Evolutionary conservation across 2,329 filamentous ascomycete genomes (phyloP).

Genomic region (Paecilomyces fulvus): DNA sequence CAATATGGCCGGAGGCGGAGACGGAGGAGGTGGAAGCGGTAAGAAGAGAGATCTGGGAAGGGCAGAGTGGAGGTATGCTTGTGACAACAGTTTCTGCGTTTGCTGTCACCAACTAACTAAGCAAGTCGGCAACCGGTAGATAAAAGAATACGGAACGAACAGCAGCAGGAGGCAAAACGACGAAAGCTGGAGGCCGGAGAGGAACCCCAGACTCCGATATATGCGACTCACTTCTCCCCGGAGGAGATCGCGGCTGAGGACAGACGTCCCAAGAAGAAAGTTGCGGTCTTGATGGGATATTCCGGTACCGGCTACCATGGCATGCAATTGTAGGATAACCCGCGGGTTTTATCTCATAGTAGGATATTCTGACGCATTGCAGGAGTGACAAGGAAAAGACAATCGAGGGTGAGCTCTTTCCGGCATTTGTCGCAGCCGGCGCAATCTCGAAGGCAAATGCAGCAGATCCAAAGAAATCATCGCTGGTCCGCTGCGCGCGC

Average conservation of each 20-base stretch:
- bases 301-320: conserved; percentile 94
- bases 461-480: conserved; percentile 92
- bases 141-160: conserved; percentile 44
- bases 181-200: conserved; percentile 43
- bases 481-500: conserved; percentile 82
- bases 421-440: conserved; percentile 79
- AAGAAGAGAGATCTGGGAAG: conserved; percentile 61
- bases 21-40: conserved; percentile 34
- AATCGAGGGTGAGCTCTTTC: conserved; percentile 92
- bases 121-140: conserved; percentile 44
- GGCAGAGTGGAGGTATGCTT: conserved; percentile 54
- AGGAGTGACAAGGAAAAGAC: conserved; percentile 64
- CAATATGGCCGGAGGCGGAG: conserved; percentile 12
- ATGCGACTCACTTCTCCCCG: conserved; percentile 54
- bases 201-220: conserved; percentile 37
- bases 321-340: conserved; percentile 64
- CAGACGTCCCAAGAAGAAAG: conserved; percentile 87
- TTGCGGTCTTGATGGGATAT: conserved; percentile 91
- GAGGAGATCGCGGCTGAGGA: conserved; percentile 85
- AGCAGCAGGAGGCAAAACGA: conserved; percentile 47
- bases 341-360: background rate
- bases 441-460: conserved; percentile 97
- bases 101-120: conserved; percentile 38
- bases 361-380: background rate
- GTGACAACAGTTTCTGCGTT: conserved; percentile 3